Evolutionary conservation across 176 grass and related monocot genomes (phyloP).

Genomic region (Coix lacrymajobi): DNA sequence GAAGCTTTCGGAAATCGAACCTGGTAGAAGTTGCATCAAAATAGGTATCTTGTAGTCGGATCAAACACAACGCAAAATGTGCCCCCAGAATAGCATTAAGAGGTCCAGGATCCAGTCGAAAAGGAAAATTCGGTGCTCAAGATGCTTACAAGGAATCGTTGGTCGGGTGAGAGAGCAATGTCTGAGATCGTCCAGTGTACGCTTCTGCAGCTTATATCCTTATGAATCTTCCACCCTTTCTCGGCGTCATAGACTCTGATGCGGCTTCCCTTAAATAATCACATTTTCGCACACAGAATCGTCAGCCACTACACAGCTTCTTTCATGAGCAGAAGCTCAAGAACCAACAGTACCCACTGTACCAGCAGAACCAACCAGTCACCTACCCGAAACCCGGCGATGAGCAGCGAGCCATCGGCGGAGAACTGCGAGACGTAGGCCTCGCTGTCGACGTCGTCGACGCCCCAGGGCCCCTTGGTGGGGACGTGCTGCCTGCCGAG

Average conservation of each 20-base stretch:
- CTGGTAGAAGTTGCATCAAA: not conserved
- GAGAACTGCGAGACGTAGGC: slow-evolving; percentile 91
- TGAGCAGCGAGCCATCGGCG: slow-evolving; percentile 64
- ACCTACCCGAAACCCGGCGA: slow-evolving; percentile 70
- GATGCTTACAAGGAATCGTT: slow-evolving; percentile 60
- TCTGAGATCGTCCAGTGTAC: slow-evolving; percentile 87
- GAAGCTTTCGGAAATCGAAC: not conserved
- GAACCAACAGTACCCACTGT: not conserved
- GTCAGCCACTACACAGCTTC: not conserved
- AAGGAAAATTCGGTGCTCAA: not conserved
- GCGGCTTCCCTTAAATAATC: slow-evolving; percentile 71
- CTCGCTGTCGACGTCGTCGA: slow-evolving; percentile 64
- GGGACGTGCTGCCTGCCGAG: slow-evolving; percentile 48
- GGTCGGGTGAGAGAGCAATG: slow-evolving; percentile 76
- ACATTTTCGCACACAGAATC: slow-evolving; percentile 3
- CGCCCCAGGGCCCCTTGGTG: slow-evolving; percentile 29
- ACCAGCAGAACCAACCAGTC: not conserved
- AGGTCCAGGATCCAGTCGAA: not conserved
- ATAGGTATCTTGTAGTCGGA: not conserved
- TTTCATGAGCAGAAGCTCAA: not conserved
- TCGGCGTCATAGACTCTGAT: slow-evolving; percentile 72
- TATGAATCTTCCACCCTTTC: slow-evolving; percentile 64
- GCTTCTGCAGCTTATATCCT: slow-evolving; percentile 74
- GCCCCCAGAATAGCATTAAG: not conserved
- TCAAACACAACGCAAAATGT: not conserved